Conservation (phyloP, 495 filamentous ascomycete genomes). For the Trichoderma reesei region DNA sequence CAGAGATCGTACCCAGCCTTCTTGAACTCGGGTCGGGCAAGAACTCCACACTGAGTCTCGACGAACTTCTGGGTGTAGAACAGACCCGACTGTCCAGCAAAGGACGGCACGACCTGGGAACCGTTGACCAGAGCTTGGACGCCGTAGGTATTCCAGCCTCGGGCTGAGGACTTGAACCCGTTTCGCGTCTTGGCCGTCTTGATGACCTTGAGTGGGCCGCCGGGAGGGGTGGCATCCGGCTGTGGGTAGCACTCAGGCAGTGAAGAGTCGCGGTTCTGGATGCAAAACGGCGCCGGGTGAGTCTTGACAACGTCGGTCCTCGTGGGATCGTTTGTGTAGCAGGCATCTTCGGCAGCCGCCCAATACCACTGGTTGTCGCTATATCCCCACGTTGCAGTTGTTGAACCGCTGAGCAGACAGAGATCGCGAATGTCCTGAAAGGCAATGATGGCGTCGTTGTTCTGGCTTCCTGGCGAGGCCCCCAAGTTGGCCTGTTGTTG, state of each 20-base stretch:
- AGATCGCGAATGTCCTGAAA: conserved; percentile 16
- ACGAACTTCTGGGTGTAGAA: conserved; percentile 17
- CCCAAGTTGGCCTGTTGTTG: conserved; percentile 12
- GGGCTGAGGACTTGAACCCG: conserved; percentile 6
- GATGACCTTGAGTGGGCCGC: conserved; percentile 12
- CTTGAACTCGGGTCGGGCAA: conserved; percentile 15
- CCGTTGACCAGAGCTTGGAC: conserved; percentile 10
- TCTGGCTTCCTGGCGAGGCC: conserved; percentile 5
- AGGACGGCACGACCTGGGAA: conserved; percentile 12
- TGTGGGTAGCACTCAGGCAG: conserved; percentile 13
- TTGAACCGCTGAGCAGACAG: conserved; percentile 14
- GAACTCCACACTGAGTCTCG: conserved; percentile 16
- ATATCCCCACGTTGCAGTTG: conserved; percentile 14
- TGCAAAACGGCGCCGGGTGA: conserved; percentile 11
- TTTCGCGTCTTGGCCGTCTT: conserved; percentile 12
- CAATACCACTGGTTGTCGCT: conserved; percentile 16
- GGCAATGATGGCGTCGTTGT: conserved; percentile 13
- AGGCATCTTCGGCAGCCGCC: conserved; percentile 14
- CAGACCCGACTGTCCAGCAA: conserved; percentile 12
- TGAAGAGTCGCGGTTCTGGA: conserved; percentile 13
- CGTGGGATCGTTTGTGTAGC: conserved; percentile 13
- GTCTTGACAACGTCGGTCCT: conserved; percentile 12
- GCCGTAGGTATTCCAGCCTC: conserved; percentile 10
- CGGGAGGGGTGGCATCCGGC: conserved; percentile 4
- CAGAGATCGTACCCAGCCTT: conserved; percentile 19